phyloP scores from a whole-genome alignment of 1,284 basidiomycete genomes.

The Ustilago vetiveriae region DNA sequence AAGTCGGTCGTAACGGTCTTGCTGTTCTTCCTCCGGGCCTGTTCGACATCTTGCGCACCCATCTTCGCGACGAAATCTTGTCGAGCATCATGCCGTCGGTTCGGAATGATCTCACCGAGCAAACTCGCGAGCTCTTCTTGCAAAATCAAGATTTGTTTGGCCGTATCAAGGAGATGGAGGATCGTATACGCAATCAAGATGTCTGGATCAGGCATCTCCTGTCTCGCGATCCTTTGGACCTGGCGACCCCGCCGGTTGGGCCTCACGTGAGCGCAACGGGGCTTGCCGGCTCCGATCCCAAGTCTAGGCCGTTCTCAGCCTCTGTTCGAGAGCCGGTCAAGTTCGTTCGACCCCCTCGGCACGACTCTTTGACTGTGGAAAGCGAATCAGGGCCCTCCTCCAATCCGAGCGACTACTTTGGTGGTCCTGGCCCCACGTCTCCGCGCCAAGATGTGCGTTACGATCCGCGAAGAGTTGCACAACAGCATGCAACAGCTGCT shows the following conservation, averaged over 20 bases:
- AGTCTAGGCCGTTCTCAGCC: slow-evolving; percentile 3
- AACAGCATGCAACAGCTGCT: slow-evolving; percentile 6
- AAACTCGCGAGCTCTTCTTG: slow-evolving; percentile 45
- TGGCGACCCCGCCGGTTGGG: slow-evolving; percentile 18
- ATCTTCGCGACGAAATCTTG: slow-evolving; percentile 44
- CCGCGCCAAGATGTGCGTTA: slow-evolving; percentile 19
- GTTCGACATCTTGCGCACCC: slow-evolving; percentile 46
- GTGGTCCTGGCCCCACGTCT: slow-evolving; percentile 17
- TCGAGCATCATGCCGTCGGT: slow-evolving; percentile 47
- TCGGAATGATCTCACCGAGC: slow-evolving; percentile 45
- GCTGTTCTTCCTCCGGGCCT: slow-evolving; percentile 45
- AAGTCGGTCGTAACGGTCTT: slow-evolving; percentile 46
- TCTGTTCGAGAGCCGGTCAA: slow-evolving; percentile 9
- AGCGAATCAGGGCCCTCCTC: slow-evolving; percentile 1
- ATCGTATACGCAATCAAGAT: slow-evolving; percentile 42
- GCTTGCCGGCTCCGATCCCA: slow-evolving; percentile 13
- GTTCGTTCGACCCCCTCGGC: slow-evolving; percentile 11
- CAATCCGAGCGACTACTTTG: slow-evolving; percentile 13
- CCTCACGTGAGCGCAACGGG: slow-evolving; percentile 8
- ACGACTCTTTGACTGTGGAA: slow-evolving; percentile 7
- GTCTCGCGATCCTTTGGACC: slow-evolving; percentile 26
- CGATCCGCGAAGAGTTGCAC: slow-evolving; percentile 10
- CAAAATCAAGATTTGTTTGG: slow-evolving; percentile 46
- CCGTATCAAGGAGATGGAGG: slow-evolving; percentile 45
- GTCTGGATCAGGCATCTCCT: slow-evolving; percentile 44